phyloP scores from a whole-genome alignment of 345 rosid genomes.

The Arabis alpina region DNA sequence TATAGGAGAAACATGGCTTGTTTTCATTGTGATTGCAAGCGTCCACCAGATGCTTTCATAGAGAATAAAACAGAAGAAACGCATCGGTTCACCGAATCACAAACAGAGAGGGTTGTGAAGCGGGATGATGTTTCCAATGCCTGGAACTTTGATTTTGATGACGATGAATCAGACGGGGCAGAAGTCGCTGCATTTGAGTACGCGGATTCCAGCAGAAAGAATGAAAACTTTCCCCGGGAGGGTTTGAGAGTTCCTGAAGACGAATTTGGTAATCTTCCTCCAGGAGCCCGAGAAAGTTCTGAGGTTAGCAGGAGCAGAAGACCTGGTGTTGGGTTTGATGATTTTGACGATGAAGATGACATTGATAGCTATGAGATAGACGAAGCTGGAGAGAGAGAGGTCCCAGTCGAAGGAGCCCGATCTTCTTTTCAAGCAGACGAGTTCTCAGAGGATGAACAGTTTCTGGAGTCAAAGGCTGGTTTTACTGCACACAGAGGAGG shows the following conservation, averaged over 20 bases:
- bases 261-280: slow-evolving; percentile 41
- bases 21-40: slow-evolving; percentile 97
- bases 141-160: slow-evolving; percentile 98
- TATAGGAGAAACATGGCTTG: slow-evolving; percentile 92
- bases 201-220: slow-evolving; percentile 63
- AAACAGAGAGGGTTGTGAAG: slow-evolving; percentile 50
- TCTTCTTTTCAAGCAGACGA: slow-evolving; percentile 41
- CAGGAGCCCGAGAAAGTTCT: slow-evolving; percentile 52
- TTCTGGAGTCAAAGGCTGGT: slow-evolving; percentile 52
- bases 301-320: slow-evolving; percentile 44
- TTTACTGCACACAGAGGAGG: slow-evolving; percentile 38
- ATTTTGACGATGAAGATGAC: slow-evolving; percentile 93
- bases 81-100: slow-evolving; percentile 49
- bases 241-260: slow-evolving; percentile 50
- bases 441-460: slow-evolving; percentile 52
- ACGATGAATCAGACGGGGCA: slow-evolving; percentile 96
- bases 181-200: slow-evolving; percentile 93
- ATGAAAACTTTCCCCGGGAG: slow-evolving; percentile 44
- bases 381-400: slow-evolving; percentile 43
- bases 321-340: slow-evolving; percentile 77
- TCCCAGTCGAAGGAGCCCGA: slow-evolving; percentile 35
- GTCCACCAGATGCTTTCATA: slow-evolving; percentile 74
- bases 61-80: slow-evolving; percentile 64
- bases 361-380: slow-evolving; percentile 91
- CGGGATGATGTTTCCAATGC: slow-evolving; percentile 76